Percentiles rank a stretch among this genome's conserved stretches.
phyloP scores from a whole-genome alignment of 192 early-diverging fungal genomes.

The Coemansia sp. region DNA sequence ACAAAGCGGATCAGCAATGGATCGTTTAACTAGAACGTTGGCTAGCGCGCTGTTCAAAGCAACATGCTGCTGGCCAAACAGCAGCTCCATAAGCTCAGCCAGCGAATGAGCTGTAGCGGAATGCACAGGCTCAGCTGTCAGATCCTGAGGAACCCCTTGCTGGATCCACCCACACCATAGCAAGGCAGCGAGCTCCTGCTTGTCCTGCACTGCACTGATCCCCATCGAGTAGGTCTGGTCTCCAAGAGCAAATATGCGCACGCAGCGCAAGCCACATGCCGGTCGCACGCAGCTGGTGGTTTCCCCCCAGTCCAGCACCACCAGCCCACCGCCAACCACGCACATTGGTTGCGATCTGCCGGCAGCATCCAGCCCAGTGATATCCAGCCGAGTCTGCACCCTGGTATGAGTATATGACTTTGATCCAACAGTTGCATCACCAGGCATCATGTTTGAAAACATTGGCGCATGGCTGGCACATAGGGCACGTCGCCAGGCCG shows the following conservation, averaged over 20 bases:
- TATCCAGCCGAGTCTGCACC: conserved; percentile 10
- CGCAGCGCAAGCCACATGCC: conserved; percentile 5
- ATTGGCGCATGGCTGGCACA: conserved; percentile 32
- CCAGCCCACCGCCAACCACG: conserved; percentile 7
- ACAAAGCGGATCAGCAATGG: conserved; percentile 2
- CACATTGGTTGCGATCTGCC: background rate
- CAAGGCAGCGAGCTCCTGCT: no score
- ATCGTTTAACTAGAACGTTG: background rate
- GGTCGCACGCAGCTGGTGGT: background rate
- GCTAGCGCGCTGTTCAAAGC: background rate
- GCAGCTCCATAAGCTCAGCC: background rate
- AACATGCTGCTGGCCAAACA: conserved; percentile 12
- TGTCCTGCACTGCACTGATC: background rate
- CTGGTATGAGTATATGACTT: conserved; percentile 14
- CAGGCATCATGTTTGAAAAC: conserved; percentile 44
- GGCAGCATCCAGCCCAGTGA: background rate
- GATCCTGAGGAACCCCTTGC: background rate
- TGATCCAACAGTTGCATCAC: conserved; percentile 13
- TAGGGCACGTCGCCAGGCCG: conserved; percentile 42
- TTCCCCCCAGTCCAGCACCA: conserved; percentile 17
- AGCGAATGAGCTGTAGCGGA: background rate
- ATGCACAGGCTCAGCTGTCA: background rate
- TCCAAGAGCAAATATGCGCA: conserved; percentile 11
- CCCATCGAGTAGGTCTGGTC: background rate
- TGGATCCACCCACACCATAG: conserved; percentile 18